Percentiles rank a stretch among this genome's conserved stretches.
Conservation (phyloP, 108 stramenopile species). For the Skeletonema potamos region DNA sequence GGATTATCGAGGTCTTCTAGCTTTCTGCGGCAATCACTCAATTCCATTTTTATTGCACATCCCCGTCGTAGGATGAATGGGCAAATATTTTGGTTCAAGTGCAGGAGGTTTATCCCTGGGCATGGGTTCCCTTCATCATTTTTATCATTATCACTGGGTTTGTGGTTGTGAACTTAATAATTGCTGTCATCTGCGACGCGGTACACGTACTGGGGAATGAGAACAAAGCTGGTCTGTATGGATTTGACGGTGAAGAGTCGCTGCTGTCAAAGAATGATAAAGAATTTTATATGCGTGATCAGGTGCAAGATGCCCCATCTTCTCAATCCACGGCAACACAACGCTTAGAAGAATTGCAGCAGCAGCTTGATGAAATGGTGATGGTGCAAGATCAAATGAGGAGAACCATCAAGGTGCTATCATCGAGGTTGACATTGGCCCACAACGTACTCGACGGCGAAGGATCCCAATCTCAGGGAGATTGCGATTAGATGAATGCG, state of each 20-base stretch:
- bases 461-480: background rate
- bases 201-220: slow-evolving; percentile 53
- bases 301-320: background rate
- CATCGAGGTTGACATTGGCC: background rate
- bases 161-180: slow-evolving; percentile 75
- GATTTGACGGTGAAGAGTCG: slow-evolving; percentile 27
- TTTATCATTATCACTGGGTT: slow-evolving; percentile 79
- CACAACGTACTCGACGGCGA: background rate
- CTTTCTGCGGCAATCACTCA: background rate
- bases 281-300: background rate
- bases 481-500: too few relatives aligned
- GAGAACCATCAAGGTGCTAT: slow-evolving; percentile 1
- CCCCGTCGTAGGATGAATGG: slow-evolving; percentile 65
- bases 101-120: slow-evolving; percentile 52
- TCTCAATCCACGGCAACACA: background rate
- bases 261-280: background rate
- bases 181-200: slow-evolving; percentile 85
- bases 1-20: background rate
- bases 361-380: slow-evolving; percentile 17
- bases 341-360: slow-evolving; percentile 8
- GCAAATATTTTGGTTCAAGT: slow-evolving; percentile 46
- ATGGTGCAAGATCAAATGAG: slow-evolving; percentile 19
- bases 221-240: slow-evolving; percentile 56
- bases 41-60: slow-evolving; percentile 20
- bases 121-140: slow-evolving; percentile 59